Evolutionary conservation across 768 basidiomycete genomes (phyloP), one percentile per base, ranked within the genome.

Genomic region (Ramaria sp.): DNA sequence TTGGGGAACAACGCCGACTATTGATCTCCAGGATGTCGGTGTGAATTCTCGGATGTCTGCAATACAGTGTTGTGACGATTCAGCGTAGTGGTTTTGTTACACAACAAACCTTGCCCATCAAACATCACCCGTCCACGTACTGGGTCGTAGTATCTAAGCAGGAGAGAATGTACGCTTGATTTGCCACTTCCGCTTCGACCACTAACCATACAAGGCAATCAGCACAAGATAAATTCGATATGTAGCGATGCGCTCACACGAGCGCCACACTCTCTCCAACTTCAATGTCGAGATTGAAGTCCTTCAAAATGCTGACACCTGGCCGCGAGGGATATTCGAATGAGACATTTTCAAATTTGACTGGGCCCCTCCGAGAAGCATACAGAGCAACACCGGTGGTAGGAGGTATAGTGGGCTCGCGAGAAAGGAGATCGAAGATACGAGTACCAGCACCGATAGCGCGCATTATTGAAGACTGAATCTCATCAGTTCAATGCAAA

Each of bases 131-230:
- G 83, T 2, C 92, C 92, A 43, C 75, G 71, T n/a, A 82, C 72
- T 1, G 92, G 92, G 59, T 94, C 91, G 63, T 95, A 95, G 70
- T 91, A 95, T 55, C 91, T 75, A 58, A 92, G 70, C 45, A 95
- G 75, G 18, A 98, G 75, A 10, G 88, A 84, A 62, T 94, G 91
- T 32, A 95, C 75, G 3, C 90, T 93, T 6, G 88, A 92, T 71
- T 98, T 98, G 52, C 95, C 95, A 53, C 90, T 85, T 7, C 95
- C 95, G 61, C 91, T 94, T 66, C 82, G 82, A 2, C 95, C 95
- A 10, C 91, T 94, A 13, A 34, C 32, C n/a, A 9, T 8, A 34
- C 32, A 34, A 34, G 3, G 32, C 32, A 3, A 34, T 34, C 13
- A 34, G 32, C 13, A 34, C 32, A 34, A 34, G 8, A 34, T 9